Evolutionary conservation across 805 yeast genomes (phyloP), one percentile per base, ranked within the genome.

Genomic region (Ogataea minuta): DNA sequence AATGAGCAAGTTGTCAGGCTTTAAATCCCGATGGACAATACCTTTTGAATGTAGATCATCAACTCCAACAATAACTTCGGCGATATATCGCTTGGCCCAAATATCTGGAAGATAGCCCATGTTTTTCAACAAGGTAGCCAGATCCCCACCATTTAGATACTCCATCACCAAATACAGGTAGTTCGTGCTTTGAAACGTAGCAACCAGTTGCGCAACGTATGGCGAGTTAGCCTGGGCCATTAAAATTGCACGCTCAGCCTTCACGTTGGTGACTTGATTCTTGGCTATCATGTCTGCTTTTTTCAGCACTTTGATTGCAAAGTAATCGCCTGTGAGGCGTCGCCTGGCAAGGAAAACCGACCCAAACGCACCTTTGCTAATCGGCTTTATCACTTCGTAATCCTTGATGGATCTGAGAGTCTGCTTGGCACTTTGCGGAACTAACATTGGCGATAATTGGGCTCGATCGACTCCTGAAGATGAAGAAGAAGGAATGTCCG

Each of bases 281-380:
- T 91, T 93, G 2, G 96, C 91, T 44, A 93, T 81, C 98, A 93
- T 93, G 62, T 93, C 98, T 3, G 95, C 76, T 62, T 93, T 93
- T 52, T 81, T 86, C 46, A 93, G 66, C 10, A 88, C 93, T 60
- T 93, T 93, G 46, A 93, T 89, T 0, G 99, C 99, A 52, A 86
- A 91, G 60, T 89, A 85, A 47, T 95, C 99, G 4, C 97, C 96
- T 0, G 97, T 91, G 9, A 84, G 62, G 52, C 79, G 82, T 54
- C 93, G 75, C 48, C 81, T 79, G 0, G 96, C 90, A 7, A 93
- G 69, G 60, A 81, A 93, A 2, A 93, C 99, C 25, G 95, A 84
- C 0, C 99, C 99, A 70, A 90, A 93, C 0, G 99, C 99, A 28
- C 99, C 99, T 56, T 88, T 86, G 54, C 96, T 87, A 36, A 93